These are phyloP conservation scores for Globisporangium barbulae DNA, from an alignment of 352 stramenopile species.

Conservation along the genomic window DNA sequence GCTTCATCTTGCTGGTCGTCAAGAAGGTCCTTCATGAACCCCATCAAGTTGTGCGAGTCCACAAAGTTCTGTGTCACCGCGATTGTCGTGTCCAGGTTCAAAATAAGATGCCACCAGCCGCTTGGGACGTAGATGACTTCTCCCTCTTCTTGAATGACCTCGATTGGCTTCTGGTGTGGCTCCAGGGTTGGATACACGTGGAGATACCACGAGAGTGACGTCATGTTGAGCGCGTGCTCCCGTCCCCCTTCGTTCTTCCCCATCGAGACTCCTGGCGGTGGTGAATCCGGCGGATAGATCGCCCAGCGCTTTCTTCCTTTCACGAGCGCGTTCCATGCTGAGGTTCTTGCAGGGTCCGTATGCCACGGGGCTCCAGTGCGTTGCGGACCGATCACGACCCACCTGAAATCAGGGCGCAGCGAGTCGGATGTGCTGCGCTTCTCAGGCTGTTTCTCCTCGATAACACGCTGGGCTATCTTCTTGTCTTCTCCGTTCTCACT, in stretches of 20 bases:
- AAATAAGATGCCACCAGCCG: constrained; percentile 97
- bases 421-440: constrained; percentile 43
- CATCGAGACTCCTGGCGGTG: constrained; percentile 61
- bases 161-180: constrained; percentile 67
- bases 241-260: constrained; percentile 50
- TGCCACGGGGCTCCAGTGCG: constrained; percentile 93
- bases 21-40: constrained; percentile 72
- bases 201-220: constrained; percentile 82
- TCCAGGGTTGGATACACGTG: constrained; percentile 80
- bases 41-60: constrained; percentile 74
- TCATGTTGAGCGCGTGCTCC: constrained; percentile 69
- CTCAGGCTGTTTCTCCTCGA: constrained; percentile 12
- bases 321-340: constrained; percentile 95
- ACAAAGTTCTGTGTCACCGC: constrained; percentile 97
- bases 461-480: constrained; percentile 15
- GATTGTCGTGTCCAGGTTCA: constrained; percentile 94
- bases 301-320: constrained; percentile 95
- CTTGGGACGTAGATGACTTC: constrained; percentile 97
- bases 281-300: constrained; percentile 90
- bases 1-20: constrained; percentile 59
- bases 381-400: constrained; percentile 80
- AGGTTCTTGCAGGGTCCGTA: constrained; percentile 93
- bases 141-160: constrained; percentile 90
- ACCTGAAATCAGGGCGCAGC: constrained; percentile 68
- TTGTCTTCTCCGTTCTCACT: constrained; percentile 9